Conservation (phyloP, 495 filamentous ascomycete species). For the Evernia prunastri region DNA sequence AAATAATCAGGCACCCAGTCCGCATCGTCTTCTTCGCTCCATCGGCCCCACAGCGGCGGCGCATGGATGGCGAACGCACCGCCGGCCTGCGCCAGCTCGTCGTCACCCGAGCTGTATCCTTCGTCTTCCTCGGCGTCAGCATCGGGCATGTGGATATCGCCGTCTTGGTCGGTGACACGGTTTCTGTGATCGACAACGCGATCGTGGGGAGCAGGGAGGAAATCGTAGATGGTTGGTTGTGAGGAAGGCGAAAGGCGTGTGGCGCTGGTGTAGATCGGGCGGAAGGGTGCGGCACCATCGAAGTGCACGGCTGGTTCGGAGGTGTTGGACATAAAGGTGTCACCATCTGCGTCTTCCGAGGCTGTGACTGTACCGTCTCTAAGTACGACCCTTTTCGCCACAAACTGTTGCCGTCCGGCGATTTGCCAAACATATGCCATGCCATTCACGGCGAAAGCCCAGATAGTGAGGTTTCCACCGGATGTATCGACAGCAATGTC, state of each 20-base stretch:
- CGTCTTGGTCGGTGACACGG: slow-evolving; percentile 3
- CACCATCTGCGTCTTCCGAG: slow-evolving; percentile 12
- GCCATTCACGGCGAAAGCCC: slow-evolving; percentile 6
- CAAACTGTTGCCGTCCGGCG: neutral
- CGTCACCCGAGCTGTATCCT: slow-evolving; percentile 13
- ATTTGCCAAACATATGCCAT: slow-evolving; percentile 19
- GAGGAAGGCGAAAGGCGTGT: neutral
- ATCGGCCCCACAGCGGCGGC: slow-evolving; percentile 14
- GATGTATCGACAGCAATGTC: slow-evolving; percentile 20
- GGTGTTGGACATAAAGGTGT: slow-evolving; percentile 10
- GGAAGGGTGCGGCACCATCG: slow-evolving; percentile 3
- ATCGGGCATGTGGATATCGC: slow-evolving; percentile 7
- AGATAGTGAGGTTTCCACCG: slow-evolving; percentile 17
- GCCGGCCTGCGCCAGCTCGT: slow-evolving; percentile 9
- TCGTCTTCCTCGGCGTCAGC: slow-evolving; percentile 11
- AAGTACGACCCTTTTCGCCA: neutral
- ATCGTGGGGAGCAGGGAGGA: neutral
- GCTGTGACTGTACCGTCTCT: slow-evolving; percentile 8
- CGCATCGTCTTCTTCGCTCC: slow-evolving; percentile 16
- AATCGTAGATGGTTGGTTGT: neutral
- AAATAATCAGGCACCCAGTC: slow-evolving; percentile 22
- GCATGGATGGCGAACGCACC: slow-evolving; percentile 17
- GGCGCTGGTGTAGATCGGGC: neutral
- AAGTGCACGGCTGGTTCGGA: slow-evolving; percentile 8
- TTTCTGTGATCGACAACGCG: too few species aligned